Evolutionary conservation across 345 rosid genomes (phyloP).

Genomic region (Trapa incisa): DNA sequence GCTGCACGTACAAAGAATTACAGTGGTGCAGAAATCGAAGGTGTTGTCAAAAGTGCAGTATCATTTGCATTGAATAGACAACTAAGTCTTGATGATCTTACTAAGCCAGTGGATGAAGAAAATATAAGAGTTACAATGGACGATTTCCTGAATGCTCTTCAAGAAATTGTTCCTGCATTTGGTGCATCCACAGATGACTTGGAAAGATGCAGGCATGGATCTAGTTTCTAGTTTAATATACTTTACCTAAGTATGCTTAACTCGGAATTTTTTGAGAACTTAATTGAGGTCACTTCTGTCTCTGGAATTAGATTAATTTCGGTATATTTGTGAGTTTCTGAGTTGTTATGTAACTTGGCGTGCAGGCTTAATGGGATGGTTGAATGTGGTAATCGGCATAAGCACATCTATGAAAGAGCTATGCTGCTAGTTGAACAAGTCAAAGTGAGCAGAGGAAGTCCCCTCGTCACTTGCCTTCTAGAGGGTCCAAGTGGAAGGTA

Average conservation of each 20-base stretch:
- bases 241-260: not conserved
- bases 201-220: conserved; percentile 68
- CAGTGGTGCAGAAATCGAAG: conserved; percentile 99
- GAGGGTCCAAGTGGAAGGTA: conserved; percentile 98
- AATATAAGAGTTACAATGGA: conserved; percentile 89
- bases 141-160: conserved; percentile 71
- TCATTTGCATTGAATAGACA: conserved; percentile 95
- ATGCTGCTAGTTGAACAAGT: conserved; percentile 91
- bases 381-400: conserved; percentile 67
- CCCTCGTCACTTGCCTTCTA: conserved; percentile 84
- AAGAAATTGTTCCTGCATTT: conserved; percentile 80
- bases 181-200: conserved; percentile 98
- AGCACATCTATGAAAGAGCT: conserved; percentile 80
- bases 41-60: conserved; percentile 96
- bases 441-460: conserved; percentile 94
- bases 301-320: not conserved
- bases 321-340: not conserved
- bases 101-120: conserved; percentile 95
- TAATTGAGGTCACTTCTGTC: not conserved
- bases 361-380: conserved; percentile 84
- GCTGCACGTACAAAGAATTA: conserved; percentile 97
- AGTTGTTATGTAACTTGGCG: conserved; percentile 4
- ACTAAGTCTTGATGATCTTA: conserved; percentile 86
- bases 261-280: not conserved
- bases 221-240: not conserved